Evolutionary conservation across 129 eudicot genomes (phyloP).

Genomic region (Pittosporum tobira): DNA sequence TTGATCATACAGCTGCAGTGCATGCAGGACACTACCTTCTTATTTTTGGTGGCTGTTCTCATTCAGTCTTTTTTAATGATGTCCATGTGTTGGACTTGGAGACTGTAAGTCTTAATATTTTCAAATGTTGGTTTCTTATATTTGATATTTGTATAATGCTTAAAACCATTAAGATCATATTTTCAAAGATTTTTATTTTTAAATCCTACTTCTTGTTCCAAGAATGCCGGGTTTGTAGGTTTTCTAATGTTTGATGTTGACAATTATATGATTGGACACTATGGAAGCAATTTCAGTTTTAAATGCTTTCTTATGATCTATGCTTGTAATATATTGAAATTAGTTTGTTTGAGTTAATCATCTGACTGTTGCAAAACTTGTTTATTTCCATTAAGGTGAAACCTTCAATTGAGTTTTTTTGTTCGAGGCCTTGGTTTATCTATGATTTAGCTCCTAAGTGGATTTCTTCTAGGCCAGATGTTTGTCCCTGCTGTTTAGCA

Average conservation of each 20-base stretch:
- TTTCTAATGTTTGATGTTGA: no score
- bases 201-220: no score
- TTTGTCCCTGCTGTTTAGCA: no score
- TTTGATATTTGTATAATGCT: background rate
- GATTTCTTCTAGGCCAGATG: background rate
- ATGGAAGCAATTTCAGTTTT: no score
- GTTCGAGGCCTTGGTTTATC: no score
- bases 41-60: constrained; percentile 93
- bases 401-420: background rate
- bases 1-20: constrained; percentile 80
- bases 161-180: no score
- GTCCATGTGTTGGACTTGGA: constrained; percentile 79
- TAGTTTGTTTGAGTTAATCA: background rate
- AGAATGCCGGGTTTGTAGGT: no score
- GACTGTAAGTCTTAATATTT: constrained; percentile 46
- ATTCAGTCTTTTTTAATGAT: constrained; percentile 79
- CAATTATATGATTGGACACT: no score
- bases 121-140: background rate
- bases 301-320: no score
- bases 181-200: no score
- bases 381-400: background rate
- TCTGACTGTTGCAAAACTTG: background rate
- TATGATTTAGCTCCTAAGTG: background rate
- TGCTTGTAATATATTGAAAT: background rate
- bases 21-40: constrained; percentile 83